Evolutionary conservation across 345 rosid species (phyloP).

Genomic region (Lumnitzera racemosa): DNA sequence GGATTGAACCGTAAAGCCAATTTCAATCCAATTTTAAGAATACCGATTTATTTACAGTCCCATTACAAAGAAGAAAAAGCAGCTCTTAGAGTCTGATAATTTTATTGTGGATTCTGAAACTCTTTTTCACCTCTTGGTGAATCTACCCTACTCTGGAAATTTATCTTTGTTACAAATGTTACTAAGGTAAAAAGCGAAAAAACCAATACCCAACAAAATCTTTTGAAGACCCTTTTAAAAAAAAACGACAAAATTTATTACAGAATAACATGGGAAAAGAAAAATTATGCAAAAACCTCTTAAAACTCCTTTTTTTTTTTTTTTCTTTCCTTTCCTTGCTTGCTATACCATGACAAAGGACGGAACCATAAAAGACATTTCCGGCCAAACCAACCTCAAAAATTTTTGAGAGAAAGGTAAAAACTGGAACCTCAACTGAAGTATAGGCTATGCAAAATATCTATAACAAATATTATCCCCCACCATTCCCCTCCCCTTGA

Average conservation of each 20-base stretch:
- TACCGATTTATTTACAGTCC: no score
- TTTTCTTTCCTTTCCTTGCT: not conserved
- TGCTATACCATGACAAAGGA: constrained; percentile 12
- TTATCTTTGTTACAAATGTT: no score
- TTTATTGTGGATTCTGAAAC: no score
- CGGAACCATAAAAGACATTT: constrained; percentile 10
- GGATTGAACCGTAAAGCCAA: no score
- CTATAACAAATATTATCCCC: constrained; percentile 17
- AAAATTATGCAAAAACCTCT: constrained; percentile 8
- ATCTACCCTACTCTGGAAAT: no score
- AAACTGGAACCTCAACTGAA: constrained; percentile 61
- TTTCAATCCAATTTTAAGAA: no score
- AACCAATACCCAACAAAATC: not conserved
- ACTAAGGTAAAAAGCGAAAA: not conserved
- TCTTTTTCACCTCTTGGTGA: no score
- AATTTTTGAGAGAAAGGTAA: constrained; percentile 29
- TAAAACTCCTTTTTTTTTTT: not conserved
- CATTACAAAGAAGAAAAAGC: no score
- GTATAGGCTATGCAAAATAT: constrained; percentile 34
- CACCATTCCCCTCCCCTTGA: constrained; percentile 2
- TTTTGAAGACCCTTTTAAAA: not conserved
- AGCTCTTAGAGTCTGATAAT: no score
- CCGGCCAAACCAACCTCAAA: constrained; percentile 21
- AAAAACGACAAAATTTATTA: constrained; percentile 24
- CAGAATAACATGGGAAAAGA: constrained; percentile 13